phyloP scores from a whole-genome alignment of 768 basidiomycete species.

The Austroboletus eburneus region DNA sequence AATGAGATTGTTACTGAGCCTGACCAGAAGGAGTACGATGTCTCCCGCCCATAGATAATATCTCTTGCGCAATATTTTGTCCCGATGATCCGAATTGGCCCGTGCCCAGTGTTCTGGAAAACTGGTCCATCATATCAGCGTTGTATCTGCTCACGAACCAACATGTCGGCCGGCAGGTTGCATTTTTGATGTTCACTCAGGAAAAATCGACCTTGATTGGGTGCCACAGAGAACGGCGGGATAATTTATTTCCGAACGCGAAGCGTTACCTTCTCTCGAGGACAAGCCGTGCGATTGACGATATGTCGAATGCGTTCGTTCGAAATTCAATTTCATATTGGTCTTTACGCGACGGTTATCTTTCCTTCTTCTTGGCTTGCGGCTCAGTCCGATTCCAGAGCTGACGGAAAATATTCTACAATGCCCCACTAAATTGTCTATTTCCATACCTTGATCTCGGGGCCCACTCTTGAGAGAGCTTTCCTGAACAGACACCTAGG shows the following conservation, averaged over 20 bases:
- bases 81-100: background rate
- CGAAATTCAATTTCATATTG: no score
- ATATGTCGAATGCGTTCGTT: no score
- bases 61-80: background rate
- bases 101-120: background rate
- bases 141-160: background rate
- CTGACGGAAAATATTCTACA: no score
- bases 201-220: no score
- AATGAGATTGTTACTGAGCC: background rate
- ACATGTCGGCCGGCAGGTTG: background rate
- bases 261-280: background rate
- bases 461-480: background rate
- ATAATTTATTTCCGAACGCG: background rate
- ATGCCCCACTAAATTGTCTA: background rate
- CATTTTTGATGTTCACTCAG: no score
- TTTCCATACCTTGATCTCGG: background rate
- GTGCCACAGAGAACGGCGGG: background rate
- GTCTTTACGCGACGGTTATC: background rate
- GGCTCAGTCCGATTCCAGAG: no score
- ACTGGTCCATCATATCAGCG: background rate
- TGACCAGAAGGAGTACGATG: background rate
- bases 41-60: background rate
- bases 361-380: no score
- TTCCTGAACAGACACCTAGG: background rate
- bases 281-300: background rate